These are phyloP conservation scores for Coemansia sp. DNA, from an alignment of 192 early-diverging fungal genomes.

Conservation along the genomic window DNA sequence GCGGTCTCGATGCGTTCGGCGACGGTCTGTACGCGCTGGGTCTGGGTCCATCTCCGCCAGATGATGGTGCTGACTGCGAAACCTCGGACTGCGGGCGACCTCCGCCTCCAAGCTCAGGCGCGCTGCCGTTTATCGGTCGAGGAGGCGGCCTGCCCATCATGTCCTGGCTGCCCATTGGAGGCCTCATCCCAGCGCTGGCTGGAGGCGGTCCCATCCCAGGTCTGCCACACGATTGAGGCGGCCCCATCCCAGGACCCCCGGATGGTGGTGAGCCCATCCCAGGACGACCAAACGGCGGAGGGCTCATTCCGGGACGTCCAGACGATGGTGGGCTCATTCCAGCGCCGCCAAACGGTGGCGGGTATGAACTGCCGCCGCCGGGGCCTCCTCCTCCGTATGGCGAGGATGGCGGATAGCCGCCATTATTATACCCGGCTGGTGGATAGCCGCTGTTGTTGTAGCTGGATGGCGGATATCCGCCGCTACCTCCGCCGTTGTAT, in stretches of 20 bases:
- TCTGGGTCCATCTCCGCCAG: background rate
- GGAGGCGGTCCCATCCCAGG: background rate
- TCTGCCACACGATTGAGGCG: background rate
- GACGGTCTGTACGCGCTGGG: slow-evolving; percentile 2
- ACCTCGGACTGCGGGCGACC: background rate
- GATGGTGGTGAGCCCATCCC: too few species aligned
- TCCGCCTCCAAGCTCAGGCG: slow-evolving; percentile 13
- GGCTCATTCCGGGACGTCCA: too few species aligned
- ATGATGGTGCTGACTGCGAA: slow-evolving; percentile 1
- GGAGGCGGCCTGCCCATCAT: slow-evolving; percentile 6
- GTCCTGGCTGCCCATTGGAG: slow-evolving; percentile 11
- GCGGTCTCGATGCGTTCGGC: slow-evolving; percentile 7
- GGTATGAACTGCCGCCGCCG: slow-evolving; percentile 8
- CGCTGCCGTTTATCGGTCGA: slow-evolving; percentile 15
- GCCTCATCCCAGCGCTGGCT: slow-evolving; percentile 11
- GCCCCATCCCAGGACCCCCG: background rate
- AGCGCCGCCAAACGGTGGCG: background rate
- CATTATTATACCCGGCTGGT: background rate
- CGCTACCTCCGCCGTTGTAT: slow-evolving; percentile 4
- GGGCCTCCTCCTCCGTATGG: background rate
- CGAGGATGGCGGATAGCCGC: slow-evolving; percentile 17
- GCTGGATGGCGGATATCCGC: slow-evolving; percentile 15
- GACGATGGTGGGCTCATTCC: background rate
- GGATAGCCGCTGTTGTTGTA: slow-evolving; percentile 18
- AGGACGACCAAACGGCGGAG: too few species aligned